These are phyloP conservation scores for Hygrophorus pudorinus DNA, from an alignment of 768 basidiomycete species.

Conservation along the genomic window DNA sequence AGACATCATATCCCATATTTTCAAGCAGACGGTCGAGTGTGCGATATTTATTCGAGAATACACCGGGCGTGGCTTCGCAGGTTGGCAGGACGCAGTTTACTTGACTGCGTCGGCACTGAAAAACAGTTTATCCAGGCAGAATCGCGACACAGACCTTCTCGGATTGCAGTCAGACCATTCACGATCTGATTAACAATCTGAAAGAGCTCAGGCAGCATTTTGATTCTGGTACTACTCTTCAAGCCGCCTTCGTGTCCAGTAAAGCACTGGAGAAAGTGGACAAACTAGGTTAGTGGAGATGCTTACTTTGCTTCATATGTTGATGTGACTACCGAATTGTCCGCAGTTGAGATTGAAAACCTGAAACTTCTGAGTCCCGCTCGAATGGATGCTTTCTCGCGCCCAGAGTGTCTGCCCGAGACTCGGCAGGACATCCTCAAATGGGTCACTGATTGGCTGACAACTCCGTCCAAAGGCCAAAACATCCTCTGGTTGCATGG, in stretches of 20 bases:
- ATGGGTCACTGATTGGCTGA: constrained; percentile 9
- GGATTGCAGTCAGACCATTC: not conserved
- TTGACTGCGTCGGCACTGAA: not conserved
- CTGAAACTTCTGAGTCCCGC: not conserved
- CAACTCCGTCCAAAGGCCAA: constrained; percentile 1
- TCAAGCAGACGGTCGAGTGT: constrained; percentile 26
- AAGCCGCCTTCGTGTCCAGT: constrained; percentile 2
- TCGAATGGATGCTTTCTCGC: constrained; percentile 1
- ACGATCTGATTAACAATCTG: not conserved
- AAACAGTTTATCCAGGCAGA: not conserved
- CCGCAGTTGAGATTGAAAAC: not conserved
- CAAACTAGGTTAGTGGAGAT: not conserved
- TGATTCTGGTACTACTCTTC: constrained; percentile 1
- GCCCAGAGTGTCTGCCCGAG: constrained; percentile 7
- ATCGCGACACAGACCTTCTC: not conserved
- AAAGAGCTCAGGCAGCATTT: not conserved
- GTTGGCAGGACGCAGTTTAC: constrained; percentile 11
- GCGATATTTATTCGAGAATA: constrained; percentile 26
- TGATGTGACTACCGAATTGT: not conserved
- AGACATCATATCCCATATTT: constrained; percentile 15
- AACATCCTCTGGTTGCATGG: constrained; percentile 14
- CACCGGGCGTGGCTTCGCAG: constrained; percentile 22
- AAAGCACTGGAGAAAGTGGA: not conserved
- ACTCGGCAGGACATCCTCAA: constrained; percentile 7
- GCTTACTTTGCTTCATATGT: not conserved